A percentile compares a stretch with the other conserved stretches of the same genome.
Evolutionary conservation across 345 rosid genomes (phyloP).

Genomic region (Excoecaria agallocha): DNA sequence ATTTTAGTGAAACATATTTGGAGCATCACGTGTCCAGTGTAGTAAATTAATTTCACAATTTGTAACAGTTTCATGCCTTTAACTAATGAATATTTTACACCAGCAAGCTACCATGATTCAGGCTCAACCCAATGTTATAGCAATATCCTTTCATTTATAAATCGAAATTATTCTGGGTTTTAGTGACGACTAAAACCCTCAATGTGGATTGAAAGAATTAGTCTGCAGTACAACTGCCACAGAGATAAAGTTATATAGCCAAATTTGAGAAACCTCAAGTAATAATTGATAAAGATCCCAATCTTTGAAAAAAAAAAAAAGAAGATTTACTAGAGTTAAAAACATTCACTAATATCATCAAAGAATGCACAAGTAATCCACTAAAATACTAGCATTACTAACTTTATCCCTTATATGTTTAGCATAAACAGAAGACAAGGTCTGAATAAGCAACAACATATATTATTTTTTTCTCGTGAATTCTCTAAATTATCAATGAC

Average conservation of each 20-base stretch:
- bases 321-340: no score
- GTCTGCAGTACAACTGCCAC: neutral
- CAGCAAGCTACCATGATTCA: neutral
- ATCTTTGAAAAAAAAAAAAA: no score
- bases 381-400: neutral
- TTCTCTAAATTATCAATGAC: no score
- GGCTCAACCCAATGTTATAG: neutral
- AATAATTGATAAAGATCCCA: no score
- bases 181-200: neutral
- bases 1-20: slow-evolving; percentile 6
- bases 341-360: neutral
- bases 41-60: neutral
- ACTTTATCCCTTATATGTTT: neutral
- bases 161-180: neutral
- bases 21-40: neutral
- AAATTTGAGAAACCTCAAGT: neutral
- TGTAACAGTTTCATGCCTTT: neutral
- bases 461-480: neutral
- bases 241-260: neutral
- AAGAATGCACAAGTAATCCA: neutral
- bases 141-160: neutral
- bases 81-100: neutral
- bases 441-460: neutral
- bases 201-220: neutral
- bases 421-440: neutral